Evolutionary conservation across 2,329 filamentous ascomycete species (phyloP).

Genomic region (Exophiala viscosa): DNA sequence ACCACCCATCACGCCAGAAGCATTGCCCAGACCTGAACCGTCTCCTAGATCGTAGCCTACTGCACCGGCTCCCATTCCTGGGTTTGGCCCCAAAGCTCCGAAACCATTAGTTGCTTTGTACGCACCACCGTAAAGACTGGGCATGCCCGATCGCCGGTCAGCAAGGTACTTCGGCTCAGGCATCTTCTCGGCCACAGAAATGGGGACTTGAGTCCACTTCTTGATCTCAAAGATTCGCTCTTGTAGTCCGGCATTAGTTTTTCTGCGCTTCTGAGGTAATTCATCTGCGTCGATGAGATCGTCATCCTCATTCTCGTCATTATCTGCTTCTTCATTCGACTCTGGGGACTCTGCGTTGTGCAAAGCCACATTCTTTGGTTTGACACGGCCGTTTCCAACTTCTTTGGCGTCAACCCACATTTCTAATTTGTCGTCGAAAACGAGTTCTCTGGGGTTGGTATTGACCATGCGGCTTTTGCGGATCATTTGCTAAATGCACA

Average conservation of each 20-base stretch:
- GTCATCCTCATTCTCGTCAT: constrained; percentile 39
- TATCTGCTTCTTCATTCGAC: constrained; percentile 35
- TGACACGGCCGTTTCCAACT: constrained; percentile 24
- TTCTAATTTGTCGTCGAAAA: constrained; percentile 25
- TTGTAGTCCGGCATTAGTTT: constrained; percentile 20
- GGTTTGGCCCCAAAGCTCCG: constrained; percentile 17
- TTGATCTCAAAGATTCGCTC: constrained; percentile 53
- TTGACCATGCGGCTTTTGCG: constrained; percentile 23
- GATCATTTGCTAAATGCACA: constrained; percentile 19
- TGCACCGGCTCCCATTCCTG: constrained; percentile 1
- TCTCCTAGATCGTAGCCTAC: constrained; percentile 26
- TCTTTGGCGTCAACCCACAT: constrained; percentile 25
- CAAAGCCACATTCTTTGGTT: constrained; percentile 10
- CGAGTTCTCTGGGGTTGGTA: constrained; percentile 14
- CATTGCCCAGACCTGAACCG: constrained; percentile 22
- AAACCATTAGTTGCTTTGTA: constrained; percentile 25
- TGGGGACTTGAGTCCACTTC: constrained; percentile 57
- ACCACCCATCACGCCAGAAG: constrained; percentile 10
- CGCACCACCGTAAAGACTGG: constrained; percentile 45
- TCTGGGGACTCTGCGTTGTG: constrained; percentile 24
- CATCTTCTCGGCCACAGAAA: constrained; percentile 49
- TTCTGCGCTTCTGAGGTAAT: constrained; percentile 16
- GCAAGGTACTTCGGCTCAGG: constrained; percentile 61
- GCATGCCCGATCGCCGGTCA: constrained; percentile 57
- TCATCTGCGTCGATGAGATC: constrained; percentile 39